Base-by-base conservation (phyloP, 2,329 filamentous ascomycete species). In the Raffaelea ambrosiae region DNA sequence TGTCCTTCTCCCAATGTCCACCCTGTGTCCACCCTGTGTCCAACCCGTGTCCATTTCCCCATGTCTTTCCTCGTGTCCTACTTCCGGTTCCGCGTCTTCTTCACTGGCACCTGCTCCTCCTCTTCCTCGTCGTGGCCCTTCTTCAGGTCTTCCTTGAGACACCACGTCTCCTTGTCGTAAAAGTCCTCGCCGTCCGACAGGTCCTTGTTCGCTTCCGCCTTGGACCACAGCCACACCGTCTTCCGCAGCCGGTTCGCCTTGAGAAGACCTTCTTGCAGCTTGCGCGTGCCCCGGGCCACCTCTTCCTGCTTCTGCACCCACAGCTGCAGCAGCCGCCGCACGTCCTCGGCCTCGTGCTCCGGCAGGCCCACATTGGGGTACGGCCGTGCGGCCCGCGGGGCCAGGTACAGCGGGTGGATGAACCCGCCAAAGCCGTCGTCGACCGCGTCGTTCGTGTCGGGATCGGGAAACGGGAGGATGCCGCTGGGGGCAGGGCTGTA, bases 161-260 rank as follows among this genome's bases (percentile, higher is more conserved):
- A 79, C 86, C 86, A 91, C 66, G 88, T 84, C 46, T 88, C 83
- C 59, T 78, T 79, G 63, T 94, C 88, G 60, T 89, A 90, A 85
- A 86, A 94, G 61, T 94, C 88, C 68, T 94, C 88, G 11, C 86
- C 86, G 61, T 94, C 88, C 44, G 84, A 89, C 82, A 93, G 82
- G 62, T 90, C 86, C 44, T 81, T 64, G 60, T 81, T 79, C 18
- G 69, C 86, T 66, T 91, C 87, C 2, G 87, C 83, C 61, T 88
- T 88, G 55, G 82, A 76, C 83, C 85, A 89, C 55, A 79, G 77
- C 60, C 84, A 74, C 3, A 93, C 85, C 19, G 81, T 76, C 57
- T 79, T 80, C 23, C 87, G 76, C 63, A 86, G 74, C 40, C 85
- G 76, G 55, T 91, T 82, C 2, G 86, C 86, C 56, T 78, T 77